Percentiles rank a stretch among this genome's conserved stretches.
Evolutionary conservation across 495 filamentous ascomycete genomes (phyloP).

Genomic region (Tuber brumale): DNA sequence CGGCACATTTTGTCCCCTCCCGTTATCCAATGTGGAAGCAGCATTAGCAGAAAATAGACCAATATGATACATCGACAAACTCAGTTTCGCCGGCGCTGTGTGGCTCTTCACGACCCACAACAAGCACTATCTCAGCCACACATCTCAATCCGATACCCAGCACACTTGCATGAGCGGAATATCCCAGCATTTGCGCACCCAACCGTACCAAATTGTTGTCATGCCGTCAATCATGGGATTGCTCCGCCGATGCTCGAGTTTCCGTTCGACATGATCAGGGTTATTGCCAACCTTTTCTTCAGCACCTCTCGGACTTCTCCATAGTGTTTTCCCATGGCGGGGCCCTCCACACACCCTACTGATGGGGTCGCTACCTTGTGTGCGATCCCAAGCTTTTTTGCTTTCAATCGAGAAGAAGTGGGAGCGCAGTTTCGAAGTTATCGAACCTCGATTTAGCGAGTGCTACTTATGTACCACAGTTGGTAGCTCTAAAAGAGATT

Average conservation of each 20-base stretch:
- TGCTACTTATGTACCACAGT: too few species aligned
- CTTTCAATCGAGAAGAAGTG: slow-evolving; percentile 11
- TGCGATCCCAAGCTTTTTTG: slow-evolving; percentile 15
- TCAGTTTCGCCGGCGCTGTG: slow-evolving; percentile 42
- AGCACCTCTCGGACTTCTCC: slow-evolving; percentile 47
- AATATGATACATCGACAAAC: slow-evolving; percentile 43
- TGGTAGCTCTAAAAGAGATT: slow-evolving; percentile 13
- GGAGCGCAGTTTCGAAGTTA: too few species aligned
- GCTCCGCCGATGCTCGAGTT: slow-evolving; percentile 51
- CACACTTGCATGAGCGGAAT: slow-evolving; percentile 42
- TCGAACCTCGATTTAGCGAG: too few species aligned
- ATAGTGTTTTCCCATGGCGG: slow-evolving; percentile 51
- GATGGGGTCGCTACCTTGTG: slow-evolving; percentile 46
- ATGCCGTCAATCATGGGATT: slow-evolving; percentile 43
- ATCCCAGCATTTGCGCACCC: slow-evolving; percentile 51
- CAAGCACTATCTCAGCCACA: slow-evolving; percentile 49
- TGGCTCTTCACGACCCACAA: slow-evolving; percentile 46
- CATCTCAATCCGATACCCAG: slow-evolving; percentile 46
- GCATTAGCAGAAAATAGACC: slow-evolving; percentile 26
- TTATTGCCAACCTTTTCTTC: slow-evolving; percentile 49
- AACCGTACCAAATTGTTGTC: slow-evolving; percentile 42
- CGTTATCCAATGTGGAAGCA: slow-evolving; percentile 21
- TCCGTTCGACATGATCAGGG: slow-evolving; percentile 52
- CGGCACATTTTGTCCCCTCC: slow-evolving; percentile 15
- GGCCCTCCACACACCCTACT: slow-evolving; percentile 48